Evolutionary conservation across 345 rosid species (phyloP), one percentile per base, ranked within the genome.

Genomic region (Toxicodendron radicans): DNA sequence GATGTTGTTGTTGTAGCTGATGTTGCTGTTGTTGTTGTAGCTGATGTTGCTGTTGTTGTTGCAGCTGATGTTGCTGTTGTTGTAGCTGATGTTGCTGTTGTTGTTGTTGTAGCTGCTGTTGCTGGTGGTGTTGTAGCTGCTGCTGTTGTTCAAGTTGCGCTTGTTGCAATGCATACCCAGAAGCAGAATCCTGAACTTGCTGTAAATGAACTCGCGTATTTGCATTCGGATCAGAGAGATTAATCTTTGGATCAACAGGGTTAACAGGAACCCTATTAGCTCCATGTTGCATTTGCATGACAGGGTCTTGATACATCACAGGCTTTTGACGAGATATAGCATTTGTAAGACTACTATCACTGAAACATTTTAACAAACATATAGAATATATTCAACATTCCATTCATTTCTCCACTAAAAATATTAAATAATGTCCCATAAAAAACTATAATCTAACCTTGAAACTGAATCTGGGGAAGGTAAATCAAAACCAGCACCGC

Each of bases 381-480:
- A 62, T 64, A 33, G 16, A 46, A 66, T 18, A 35, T 21, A 72
- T 23, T 58, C 84, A 83, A 86, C 78, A 75, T 54, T 68, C 83
- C 74, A 14, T 57, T 61, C 57, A 66, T 73, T 60, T 73, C 57
- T 21, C 46, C 30, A n/a, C 60, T 4, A 4, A 46, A n/a, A 59
- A n/a, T 73, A 51, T 32, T 30, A 8, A 41, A 49, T 20, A 3
- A 60, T 8, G 18, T 51, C 12, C 4, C 9, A 48, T 13, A 14
- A 3, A 10, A 17, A 12, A 7, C 14, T 66, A 45, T 24, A 5
- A 81, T 51, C 64, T 57, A n/a, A 95, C 98, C 98, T 92, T n/a
- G 95, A 88, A 79, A 89, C 89, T 53, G 98, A 92, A 84, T 92
- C 93, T 56, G 98, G 97, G 41, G 98, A 94, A 27, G 93, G 83